Evolutionary conservation across 2,329 filamentous ascomycete genomes (phyloP).

Genomic region (Magnaporthiopsis poae): DNA sequence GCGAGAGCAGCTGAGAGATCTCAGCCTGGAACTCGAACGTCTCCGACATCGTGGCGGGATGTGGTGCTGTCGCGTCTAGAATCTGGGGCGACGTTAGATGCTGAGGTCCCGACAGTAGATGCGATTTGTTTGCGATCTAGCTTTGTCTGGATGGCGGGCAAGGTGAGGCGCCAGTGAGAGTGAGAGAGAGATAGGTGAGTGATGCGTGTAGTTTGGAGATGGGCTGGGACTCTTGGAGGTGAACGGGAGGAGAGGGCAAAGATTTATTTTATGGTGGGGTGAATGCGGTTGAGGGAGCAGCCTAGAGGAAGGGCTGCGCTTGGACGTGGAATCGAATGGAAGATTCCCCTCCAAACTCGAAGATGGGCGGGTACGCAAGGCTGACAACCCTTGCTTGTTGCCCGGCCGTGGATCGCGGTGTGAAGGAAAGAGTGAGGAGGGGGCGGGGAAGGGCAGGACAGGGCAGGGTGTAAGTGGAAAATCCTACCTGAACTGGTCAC

Average conservation of each 20-base stretch:
- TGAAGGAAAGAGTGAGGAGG: background rate
- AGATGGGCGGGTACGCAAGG: constrained; percentile 4
- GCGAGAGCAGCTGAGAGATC: constrained; percentile 98
- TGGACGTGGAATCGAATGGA: constrained; percentile 7
- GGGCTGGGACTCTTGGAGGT: background rate
- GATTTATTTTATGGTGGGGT: background rate
- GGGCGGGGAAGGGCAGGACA: background rate
- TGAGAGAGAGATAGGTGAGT: background rate
- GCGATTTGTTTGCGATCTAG: background rate
- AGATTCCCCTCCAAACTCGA: background rate
- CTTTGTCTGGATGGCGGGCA: background rate
- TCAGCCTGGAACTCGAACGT: constrained; percentile 99
- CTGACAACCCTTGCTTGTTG: constrained; percentile 2
- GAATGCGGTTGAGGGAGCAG: background rate
- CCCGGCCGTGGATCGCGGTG: constrained; percentile 6
- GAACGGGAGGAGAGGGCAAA: background rate
- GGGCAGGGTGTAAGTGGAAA: background rate
- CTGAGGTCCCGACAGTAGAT: background rate
- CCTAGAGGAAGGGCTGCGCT: background rate
- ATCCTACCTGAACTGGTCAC: constrained; percentile 6
- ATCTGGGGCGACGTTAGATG: background rate
- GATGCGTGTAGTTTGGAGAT: background rate
- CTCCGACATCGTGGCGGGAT: constrained; percentile 65
- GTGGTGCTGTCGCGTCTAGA: constrained; percentile 8
- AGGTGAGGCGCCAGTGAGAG: background rate